Evolutionary conservation across 2,329 filamentous ascomycete species (phyloP).

Genomic region (Xylariaceae sp.): DNA sequence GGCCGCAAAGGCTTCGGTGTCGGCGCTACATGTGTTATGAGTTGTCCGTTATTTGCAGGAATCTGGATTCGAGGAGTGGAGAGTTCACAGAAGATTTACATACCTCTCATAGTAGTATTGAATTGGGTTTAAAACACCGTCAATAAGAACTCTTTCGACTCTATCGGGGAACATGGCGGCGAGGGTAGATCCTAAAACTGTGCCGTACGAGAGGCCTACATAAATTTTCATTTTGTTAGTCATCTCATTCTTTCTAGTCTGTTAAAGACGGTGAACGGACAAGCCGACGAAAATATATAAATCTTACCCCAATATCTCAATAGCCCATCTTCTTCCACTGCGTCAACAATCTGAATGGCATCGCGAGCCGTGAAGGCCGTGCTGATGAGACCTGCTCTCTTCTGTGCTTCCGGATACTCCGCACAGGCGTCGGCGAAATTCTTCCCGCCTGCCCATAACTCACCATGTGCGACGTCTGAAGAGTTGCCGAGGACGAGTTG

Average conservation of each 20-base stretch:
- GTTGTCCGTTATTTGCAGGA: background rate
- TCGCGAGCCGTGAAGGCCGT: conserved; percentile 46
- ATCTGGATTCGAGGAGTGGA: too few species aligned
- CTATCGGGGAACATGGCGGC: conserved; percentile 51
- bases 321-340: conserved; percentile 45
- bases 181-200: conserved; percentile 45
- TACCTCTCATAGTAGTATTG: conserved; percentile 42
- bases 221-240: conserved; percentile 13
- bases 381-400: conserved; percentile 37
- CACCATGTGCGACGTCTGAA: conserved; percentile 28
- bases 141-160: conserved; percentile 47
- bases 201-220: conserved; percentile 49
- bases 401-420: conserved; percentile 27
- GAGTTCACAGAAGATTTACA: background rate
- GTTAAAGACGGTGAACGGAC: background rate
- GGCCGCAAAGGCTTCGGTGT: conserved; percentile 35
- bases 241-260: background rate
- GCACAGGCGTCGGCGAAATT: conserved; percentile 36
- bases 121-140: conserved; percentile 35
- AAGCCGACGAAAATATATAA: too few species aligned
- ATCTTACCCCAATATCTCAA: conserved; percentile 46
- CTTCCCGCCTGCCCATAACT: conserved; percentile 26
- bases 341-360: conserved; percentile 47
- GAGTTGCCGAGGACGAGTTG: conserved; percentile 20
- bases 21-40: conserved; percentile 17